Percentiles rank a stretch among this genome's conserved stretches.
phyloP scores from a whole-genome alignment of 306 rosid genomes.

The Cucumis melo region DNA sequence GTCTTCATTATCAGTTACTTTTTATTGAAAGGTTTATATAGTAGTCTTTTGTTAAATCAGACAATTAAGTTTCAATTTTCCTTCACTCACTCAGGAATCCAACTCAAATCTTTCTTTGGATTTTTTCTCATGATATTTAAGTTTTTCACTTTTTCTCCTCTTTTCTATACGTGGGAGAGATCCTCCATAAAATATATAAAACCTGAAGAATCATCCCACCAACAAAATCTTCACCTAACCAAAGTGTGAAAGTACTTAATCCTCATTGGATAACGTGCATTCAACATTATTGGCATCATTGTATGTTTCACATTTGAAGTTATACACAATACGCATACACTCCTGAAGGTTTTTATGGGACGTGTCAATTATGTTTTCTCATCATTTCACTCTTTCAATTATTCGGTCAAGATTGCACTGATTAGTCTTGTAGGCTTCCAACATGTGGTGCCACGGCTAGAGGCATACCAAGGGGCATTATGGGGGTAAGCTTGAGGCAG shows the following conservation, averaged over 20 bases:
- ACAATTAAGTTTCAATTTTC: background rate
- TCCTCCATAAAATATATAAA: background rate
- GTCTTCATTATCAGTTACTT: background rate
- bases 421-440: background rate
- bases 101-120: background rate
- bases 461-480: background rate
- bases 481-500: background rate
- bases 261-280: background rate
- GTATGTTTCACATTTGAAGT: background rate
- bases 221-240: background rate
- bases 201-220: background rate
- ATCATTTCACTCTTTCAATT: background rate
- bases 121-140: background rate
- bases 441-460: conserved; percentile 6
- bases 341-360: background rate
- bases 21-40: background rate
- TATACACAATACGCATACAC: background rate
- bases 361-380: background rate
- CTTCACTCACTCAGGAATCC: background rate
- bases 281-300: background rate
- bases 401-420: conserved; percentile 1
- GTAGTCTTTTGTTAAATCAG: background rate
- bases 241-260: background rate
- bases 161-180: background rate
- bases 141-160: background rate